Conservation (phyloP, 1,284 basidiomycete species). For the Nidula niveotomentosa region DNA sequence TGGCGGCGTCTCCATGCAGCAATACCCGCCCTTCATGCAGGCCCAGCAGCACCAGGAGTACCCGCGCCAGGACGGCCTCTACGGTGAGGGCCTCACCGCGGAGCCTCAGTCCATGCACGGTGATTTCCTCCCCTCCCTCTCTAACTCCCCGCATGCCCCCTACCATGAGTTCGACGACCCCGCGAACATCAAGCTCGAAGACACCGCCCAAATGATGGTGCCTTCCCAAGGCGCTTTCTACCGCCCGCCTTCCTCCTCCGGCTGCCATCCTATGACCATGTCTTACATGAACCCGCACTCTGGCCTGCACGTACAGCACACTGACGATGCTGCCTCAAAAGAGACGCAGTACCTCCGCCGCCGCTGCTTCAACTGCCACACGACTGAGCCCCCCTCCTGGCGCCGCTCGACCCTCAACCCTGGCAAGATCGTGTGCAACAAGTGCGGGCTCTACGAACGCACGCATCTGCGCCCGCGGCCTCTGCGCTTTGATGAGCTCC, state of each 20-base stretch:
- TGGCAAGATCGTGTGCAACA: conserved; percentile 89
- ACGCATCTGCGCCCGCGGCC: conserved; percentile 80
- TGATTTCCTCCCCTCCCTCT: conserved; percentile 44
- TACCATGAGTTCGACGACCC: conserved; percentile 49
- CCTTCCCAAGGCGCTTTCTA: conserved; percentile 51
- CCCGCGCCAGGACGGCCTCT: conserved; percentile 25
- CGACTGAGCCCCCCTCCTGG: conserved; percentile 84
- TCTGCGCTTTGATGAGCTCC: conserved; percentile 79
- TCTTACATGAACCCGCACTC: conserved; percentile 53
- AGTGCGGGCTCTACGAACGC: conserved; percentile 84
- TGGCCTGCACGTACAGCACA: conserved; percentile 75
- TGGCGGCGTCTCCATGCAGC: conserved; percentile 40
- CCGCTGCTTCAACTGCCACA: conserved; percentile 85
- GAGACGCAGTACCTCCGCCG: conserved; percentile 85
- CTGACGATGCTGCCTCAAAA: conserved; percentile 83
- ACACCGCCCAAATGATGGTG: conserved; percentile 54
- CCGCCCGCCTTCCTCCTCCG: conserved; percentile 31
- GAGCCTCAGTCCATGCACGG: conserved; percentile 29
- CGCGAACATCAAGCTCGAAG: conserved; percentile 61
- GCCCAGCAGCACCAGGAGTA: conserved; percentile 21
- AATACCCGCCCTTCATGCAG: conserved; percentile 38
- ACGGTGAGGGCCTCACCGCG: conserved; percentile 26
- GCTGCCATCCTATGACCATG: conserved; percentile 29
- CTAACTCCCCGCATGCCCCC: too few species aligned
- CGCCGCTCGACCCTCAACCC: conserved; percentile 82